A percentile compares a stretch with the other conserved stretches of the same genome.
phyloP scores from a whole-genome alignment of 176 grass and related monocot species.

The Calamus simplicifolius region DNA sequence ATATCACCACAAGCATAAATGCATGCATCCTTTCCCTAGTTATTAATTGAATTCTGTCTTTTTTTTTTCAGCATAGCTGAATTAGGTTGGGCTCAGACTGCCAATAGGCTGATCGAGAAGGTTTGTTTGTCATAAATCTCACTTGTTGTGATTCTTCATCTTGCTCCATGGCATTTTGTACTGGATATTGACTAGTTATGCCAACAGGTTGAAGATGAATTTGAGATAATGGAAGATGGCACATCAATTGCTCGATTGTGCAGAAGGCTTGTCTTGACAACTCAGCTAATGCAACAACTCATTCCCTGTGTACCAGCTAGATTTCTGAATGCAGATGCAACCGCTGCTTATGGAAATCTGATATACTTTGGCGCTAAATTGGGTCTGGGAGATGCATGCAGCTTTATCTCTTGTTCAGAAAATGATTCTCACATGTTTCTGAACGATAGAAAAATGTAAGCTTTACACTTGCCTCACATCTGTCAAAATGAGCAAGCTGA shows the following conservation, averaged over 20 bases:
- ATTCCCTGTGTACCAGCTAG: conserved; percentile 64
- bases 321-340: conserved; percentile 59
- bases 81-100: conserved; percentile 73
- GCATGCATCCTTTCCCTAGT: neutral
- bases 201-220: conserved; percentile 53
- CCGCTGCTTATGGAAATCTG: conserved; percentile 54
- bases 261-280: conserved; percentile 68
- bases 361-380: conserved; percentile 59
- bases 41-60: conserved; percentile 22
- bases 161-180: conserved; percentile 1
- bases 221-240: conserved; percentile 56
- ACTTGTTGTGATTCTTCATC: conserved; percentile 11
- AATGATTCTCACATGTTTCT: conserved; percentile 24
- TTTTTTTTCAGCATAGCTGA: conserved; percentile 43
- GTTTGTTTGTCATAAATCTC: conserved; percentile 29
- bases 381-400: conserved; percentile 72
- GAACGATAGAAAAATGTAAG: conserved; percentile 64
- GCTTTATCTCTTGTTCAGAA: conserved; percentile 33
- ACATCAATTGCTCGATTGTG: conserved; percentile 33
- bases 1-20: conserved; percentile 13
- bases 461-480: neutral
- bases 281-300: conserved; percentile 76
- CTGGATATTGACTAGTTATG: neutral
- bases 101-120: conserved; percentile 90
- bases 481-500: conserved; percentile 1